Conservation (phyloP, 345 rosid genomes). For the Arabis hirsuta region DNA sequence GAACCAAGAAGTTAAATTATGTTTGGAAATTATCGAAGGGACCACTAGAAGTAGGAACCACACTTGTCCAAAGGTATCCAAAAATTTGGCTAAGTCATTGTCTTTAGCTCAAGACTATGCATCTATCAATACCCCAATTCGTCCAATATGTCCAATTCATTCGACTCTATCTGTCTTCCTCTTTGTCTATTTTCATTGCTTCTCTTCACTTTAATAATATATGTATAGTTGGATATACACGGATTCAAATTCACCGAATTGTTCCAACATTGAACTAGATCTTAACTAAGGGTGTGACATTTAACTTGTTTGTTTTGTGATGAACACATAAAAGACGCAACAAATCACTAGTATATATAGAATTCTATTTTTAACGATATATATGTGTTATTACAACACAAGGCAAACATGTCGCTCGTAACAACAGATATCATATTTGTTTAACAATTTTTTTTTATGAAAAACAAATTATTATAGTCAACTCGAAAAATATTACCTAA, state of each 20-base stretch:
- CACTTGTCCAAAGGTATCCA: conserved; percentile 29
- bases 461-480: neutral
- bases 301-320: conserved; percentile 2
- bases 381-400: neutral
- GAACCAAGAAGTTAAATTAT: neutral
- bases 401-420: neutral
- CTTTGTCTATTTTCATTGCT: conserved; percentile 35
- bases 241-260: conserved; percentile 24
- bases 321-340: conserved; percentile 1
- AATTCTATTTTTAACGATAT: neutral
- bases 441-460: neutral
- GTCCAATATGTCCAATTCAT: conserved; percentile 26
- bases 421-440: neutral
- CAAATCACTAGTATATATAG: neutral
- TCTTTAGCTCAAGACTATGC: conserved; percentile 36
- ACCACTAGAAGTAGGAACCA: conserved; percentile 40
- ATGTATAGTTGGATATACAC: conserved; percentile 18
- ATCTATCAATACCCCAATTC: conserved; percentile 30
- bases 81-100: conserved; percentile 36
- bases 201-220: conserved; percentile 22
- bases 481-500: neutral
- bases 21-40: conserved; percentile 35
- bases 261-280: conserved; percentile 19
- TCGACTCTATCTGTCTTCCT: conserved; percentile 37
- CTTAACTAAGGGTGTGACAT: conserved; percentile 1